Evolutionary conservation across 345 rosid genomes (phyloP).

Genomic region (Physaria fendleri): DNA sequence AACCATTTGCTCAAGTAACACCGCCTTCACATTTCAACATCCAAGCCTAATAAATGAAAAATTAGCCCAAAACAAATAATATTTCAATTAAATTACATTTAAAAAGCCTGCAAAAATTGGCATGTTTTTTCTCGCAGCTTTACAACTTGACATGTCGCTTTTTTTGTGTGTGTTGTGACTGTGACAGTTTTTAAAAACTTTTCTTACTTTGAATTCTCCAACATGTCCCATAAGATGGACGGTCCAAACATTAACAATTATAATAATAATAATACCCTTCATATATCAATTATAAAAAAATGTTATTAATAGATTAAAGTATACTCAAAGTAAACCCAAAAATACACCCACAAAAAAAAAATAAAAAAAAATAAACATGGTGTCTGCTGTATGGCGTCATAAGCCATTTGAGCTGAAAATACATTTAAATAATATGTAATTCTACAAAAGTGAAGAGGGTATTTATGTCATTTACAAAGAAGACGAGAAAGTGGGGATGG

Average conservation of each 20-base stretch:
- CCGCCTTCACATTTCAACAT: neutral
- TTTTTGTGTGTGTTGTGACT: no score
- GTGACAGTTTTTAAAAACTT: neutral
- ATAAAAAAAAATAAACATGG: neutral
- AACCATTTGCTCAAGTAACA: neutral
- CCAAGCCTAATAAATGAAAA: neutral
- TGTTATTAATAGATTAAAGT: neutral
- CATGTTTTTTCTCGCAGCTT: neutral
- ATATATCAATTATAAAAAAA: neutral
- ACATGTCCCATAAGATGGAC: neutral
- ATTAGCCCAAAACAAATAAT: neutral
- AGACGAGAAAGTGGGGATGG: slow-evolving; percentile 27
- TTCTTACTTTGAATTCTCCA: neutral
- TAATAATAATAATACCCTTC: no score
- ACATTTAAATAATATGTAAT: slow-evolving; percentile 3
- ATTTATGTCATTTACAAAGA: neutral
- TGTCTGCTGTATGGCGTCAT: slow-evolving; percentile 17
- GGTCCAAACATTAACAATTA: neutral
- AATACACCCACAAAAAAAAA: neutral
- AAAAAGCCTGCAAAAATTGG: slow-evolving; percentile 14
- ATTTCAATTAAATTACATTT: neutral
- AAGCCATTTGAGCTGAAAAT: slow-evolving; percentile 23
- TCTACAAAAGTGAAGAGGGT: slow-evolving; percentile 30
- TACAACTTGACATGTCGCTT: slow-evolving; percentile 13
- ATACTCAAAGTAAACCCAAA: neutral